These are phyloP conservation scores for Lactarius trivialis DNA, from an alignment of 768 basidiomycete genomes.

Conservation along the genomic window DNA sequence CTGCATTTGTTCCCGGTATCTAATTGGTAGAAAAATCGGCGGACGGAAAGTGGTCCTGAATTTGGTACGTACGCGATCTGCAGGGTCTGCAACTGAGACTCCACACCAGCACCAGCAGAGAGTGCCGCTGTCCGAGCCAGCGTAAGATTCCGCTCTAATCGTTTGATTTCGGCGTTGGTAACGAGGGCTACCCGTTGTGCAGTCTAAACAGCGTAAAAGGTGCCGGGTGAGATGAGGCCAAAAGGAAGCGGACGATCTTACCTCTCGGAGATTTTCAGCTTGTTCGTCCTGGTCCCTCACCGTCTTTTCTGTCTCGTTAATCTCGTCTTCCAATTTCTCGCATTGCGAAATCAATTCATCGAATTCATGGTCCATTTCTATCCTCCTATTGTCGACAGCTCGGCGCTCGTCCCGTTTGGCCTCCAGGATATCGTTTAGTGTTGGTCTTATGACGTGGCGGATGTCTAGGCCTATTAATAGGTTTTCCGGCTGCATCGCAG, in stretches of 20 bases:
- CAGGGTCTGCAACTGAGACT: slow-evolving; percentile 66
- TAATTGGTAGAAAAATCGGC: slow-evolving; percentile 27
- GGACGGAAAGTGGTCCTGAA: slow-evolving; percentile 7
- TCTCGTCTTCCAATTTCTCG: slow-evolving; percentile 77
- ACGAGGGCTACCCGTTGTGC: slow-evolving; percentile 69
- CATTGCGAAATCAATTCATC: slow-evolving; percentile 71
- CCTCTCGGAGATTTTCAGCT: slow-evolving; percentile 78
- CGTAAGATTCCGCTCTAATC: slow-evolving; percentile 65
- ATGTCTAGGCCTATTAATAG: slow-evolving; percentile 67
- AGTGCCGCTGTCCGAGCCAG: slow-evolving; percentile 70
- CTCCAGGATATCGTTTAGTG: slow-evolving; percentile 65
- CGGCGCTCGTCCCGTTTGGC: slow-evolving; percentile 63
- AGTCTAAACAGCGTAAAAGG: slow-evolving; percentile 39
- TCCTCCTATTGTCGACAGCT: slow-evolving; percentile 66
- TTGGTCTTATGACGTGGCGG: slow-evolving; percentile 67
- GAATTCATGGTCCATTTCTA: slow-evolving; percentile 76
- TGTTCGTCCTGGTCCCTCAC: slow-evolving; percentile 62
- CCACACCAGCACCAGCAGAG: slow-evolving; percentile 77
- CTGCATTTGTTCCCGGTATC: slow-evolving; percentile 74
- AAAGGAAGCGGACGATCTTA: slow-evolving; percentile 30
- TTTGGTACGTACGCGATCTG: slow-evolving; percentile 59
- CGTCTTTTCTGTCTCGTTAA: slow-evolving; percentile 67
- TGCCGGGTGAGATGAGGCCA: background rate
- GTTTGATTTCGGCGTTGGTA: slow-evolving; percentile 57
- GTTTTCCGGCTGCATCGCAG: slow-evolving; percentile 60